Evolutionary conservation across 495 filamentous ascomycete species (phyloP), one percentile per base, ranked within the genome.

Genomic region (Cercophora newfieldiana): DNA sequence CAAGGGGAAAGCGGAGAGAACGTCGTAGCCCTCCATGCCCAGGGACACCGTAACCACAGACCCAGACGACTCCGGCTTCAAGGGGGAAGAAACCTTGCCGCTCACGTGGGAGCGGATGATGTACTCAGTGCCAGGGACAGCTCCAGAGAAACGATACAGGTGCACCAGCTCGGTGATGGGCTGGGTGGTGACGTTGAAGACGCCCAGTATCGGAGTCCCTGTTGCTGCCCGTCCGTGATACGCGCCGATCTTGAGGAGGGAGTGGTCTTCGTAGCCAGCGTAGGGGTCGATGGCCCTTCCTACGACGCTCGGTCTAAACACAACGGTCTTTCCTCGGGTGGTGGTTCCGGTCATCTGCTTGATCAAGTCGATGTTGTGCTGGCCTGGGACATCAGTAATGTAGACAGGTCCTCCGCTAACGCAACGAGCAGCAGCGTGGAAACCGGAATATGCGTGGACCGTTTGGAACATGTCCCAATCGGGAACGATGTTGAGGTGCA

Each of bases 391-490:
- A 71, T 99, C 95, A 2, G 95, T 98, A 70, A 99, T 91, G 66
- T 94, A 97, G 47, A 99, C 88, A 0, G 94, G 95, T 1, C 95
- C 95, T 1, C 95, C 95, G 58, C 88, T 91, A 10, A 99, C 85
- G 75, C 92, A 97, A 18, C 95, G 84, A 12, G 92, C 93, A 12
- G 95, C 93, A 29, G 91, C 95, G 60, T 99, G 95, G 77, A 94
- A 95, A 0, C 83, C 83, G 1, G 88, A 88, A 69, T 90, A 95
- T 1, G 84, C 79, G 71, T 94, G 91, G 18, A 77, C 75, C 1
- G 95, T 97, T 73, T 99, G 95, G 76, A 99, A 99, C 95, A 99
- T 98, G 76, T 98, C 95, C 95, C 95, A 99, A 76, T 99, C 95
- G 0, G 93, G 93, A 1, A 85, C 69, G 14, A 80, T 56, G 62